Evolutionary conservation across 352 stramenopile species (phyloP).

Genomic region (Saprolegnia diclina): DNA sequence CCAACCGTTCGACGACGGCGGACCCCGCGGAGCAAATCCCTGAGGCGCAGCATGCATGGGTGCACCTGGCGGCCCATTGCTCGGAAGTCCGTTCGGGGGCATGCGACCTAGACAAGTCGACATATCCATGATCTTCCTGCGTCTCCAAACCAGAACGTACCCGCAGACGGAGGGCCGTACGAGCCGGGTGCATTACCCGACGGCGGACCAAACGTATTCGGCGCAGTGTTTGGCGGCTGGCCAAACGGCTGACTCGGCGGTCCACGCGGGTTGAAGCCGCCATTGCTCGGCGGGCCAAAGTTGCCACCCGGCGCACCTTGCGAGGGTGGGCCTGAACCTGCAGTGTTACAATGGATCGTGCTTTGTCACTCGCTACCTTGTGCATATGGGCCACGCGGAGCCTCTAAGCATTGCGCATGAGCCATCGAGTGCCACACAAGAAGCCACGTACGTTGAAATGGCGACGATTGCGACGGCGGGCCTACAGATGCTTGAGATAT

Average conservation of each 20-base stretch:
- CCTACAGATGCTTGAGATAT: background rate
- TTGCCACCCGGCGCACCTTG: background rate
- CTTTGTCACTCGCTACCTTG: background rate
- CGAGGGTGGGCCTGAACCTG: background rate
- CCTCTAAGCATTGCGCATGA: background rate
- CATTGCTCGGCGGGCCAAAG: conserved; percentile 3
- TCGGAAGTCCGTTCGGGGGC: background rate
- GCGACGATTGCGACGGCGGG: background rate
- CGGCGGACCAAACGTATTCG: background rate
- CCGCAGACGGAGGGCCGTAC: conserved; percentile 1
- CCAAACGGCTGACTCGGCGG: background rate
- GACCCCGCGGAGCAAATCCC: background rate
- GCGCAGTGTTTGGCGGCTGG: background rate
- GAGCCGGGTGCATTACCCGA: background rate
- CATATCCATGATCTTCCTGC: background rate
- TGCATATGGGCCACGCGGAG: conserved; percentile 1
- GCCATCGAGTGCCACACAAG: background rate
- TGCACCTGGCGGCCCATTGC: no score
- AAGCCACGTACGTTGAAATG: conserved; percentile 2
- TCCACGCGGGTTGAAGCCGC: background rate
- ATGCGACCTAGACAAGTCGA: background rate
- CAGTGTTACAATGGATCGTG: background rate
- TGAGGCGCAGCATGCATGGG: conserved; percentile 2
- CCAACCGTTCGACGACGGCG: background rate
- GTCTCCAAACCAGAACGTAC: background rate